Conservation (phyloP, 306 rosid species). For the Cicer pinnatifidum region DNA sequence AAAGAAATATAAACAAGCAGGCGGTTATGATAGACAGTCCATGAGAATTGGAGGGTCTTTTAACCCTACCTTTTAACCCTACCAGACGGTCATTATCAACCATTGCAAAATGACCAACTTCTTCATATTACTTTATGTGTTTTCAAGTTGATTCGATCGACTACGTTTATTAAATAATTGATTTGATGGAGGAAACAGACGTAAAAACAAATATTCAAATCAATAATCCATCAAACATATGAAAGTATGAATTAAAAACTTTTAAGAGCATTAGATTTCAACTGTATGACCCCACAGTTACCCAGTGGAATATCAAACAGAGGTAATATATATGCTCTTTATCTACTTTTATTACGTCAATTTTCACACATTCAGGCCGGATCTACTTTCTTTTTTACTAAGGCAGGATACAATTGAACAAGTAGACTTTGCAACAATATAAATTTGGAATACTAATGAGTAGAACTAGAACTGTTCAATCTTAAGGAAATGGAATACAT, state of each 20-base stretch:
- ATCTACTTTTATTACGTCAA: not conserved
- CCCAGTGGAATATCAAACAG: not conserved
- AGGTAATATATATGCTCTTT: not conserved
- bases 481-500: constrained; percentile 32
- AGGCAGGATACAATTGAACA: not conserved
- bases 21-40: constrained; percentile 4
- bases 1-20: constrained; percentile 35
- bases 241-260: too few relatives aligned
- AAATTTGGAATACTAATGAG: not conserved
- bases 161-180: constrained; percentile 20
- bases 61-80: constrained; percentile 33
- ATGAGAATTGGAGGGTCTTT: constrained; percentile 26
- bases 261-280: not conserved
- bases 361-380: not conserved
- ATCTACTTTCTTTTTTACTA: not conserved
- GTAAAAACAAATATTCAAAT: not conserved
- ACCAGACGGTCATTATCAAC: constrained; percentile 13
- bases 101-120: constrained; percentile 10
- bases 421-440: not conserved
- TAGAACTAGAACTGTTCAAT: constrained; percentile 2
- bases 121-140: not conserved
- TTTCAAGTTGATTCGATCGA: constrained; percentile 19
- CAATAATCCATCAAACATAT: constrained; percentile 1
- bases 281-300: not conserved
- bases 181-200: constrained; percentile 10